phyloP scores from a whole-genome alignment of 441 rosid species.

The Croton laevigatus region DNA sequence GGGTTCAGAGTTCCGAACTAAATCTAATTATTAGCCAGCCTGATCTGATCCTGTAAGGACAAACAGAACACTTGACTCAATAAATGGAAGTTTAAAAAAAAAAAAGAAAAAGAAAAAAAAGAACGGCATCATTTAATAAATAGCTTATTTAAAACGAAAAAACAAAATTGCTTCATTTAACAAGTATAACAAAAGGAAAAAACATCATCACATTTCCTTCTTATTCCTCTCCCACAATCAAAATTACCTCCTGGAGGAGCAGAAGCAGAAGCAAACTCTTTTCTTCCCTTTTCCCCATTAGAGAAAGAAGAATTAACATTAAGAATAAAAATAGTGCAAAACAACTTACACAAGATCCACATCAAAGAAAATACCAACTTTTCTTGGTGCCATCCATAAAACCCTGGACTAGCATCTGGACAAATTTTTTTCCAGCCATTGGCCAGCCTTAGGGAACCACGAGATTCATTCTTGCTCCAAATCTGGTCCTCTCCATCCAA shows the following conservation, averaged over 20 bases:
- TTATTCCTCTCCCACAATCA: conserved; percentile 26
- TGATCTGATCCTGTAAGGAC: neutral
- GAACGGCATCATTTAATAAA: too few relatives aligned
- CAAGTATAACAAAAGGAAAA: too few relatives aligned
- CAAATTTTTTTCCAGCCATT: conserved; percentile 41
- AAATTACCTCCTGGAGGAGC: conserved; percentile 33
- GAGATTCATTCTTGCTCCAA: conserved; percentile 30
- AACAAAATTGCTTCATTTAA: too few relatives aligned
- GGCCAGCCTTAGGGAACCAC: conserved; percentile 21
- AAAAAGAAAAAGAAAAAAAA: too few relatives aligned
- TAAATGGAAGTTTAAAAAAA: too few relatives aligned
- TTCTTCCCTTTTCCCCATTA: neutral
- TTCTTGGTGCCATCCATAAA: conserved; percentile 31
- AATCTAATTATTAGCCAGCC: conserved; percentile 1
- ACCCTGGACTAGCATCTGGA: too few relatives aligned
- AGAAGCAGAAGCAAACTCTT: conserved; percentile 21
- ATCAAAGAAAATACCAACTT: conserved; percentile 24
- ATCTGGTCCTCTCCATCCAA: conserved; percentile 36
- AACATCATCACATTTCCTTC: conserved; percentile 7
- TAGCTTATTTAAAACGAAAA: too few relatives aligned
- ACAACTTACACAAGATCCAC: conserved; percentile 30
- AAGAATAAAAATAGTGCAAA: neutral
- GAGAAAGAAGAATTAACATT: conserved; percentile 17
- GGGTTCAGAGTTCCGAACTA: neutral
- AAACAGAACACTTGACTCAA: too few relatives aligned